Evolutionary conservation across 495 filamentous ascomycete species (phyloP).

Genomic region (Podospora sp.): DNA sequence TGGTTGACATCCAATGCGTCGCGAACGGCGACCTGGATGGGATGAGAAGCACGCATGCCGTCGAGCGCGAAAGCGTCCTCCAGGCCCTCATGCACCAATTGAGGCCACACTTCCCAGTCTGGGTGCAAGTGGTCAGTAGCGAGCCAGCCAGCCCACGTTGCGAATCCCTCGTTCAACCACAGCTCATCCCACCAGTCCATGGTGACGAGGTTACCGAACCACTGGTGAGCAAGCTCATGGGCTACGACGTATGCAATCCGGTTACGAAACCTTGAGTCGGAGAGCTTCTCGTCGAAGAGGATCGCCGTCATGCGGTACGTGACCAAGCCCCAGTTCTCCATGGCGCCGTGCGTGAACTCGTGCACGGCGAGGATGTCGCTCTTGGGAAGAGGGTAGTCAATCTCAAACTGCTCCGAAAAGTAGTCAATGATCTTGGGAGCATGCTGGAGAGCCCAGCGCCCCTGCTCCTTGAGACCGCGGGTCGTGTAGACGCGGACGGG

Average conservation of each 20-base stretch:
- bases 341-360: conserved; percentile 72
- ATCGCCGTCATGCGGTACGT: conserved; percentile 95
- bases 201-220: conserved; percentile 96
- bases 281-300: conserved; percentile 87
- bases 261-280: conserved; percentile 84
- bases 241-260: conserved; percentile 92
- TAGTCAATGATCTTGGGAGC: conserved; percentile 89
- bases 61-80: conserved; percentile 90
- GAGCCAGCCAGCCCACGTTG: conserved; percentile 97
- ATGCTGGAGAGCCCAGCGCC: conserved; percentile 80
- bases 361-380: conserved; percentile 93
- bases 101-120: conserved; percentile 92
- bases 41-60: conserved; percentile 84
- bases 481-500: conserved; percentile 98
- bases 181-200: conserved; percentile 94
- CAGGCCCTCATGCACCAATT: conserved; percentile 91
- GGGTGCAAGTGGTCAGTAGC: conserved; percentile 90
- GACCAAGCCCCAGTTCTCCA: conserved; percentile 92
- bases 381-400: conserved; percentile 96
- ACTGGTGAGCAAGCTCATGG: conserved; percentile 95
- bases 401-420: conserved; percentile 91
- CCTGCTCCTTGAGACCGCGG: conserved; percentile 84
- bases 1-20: conserved; percentile 93
- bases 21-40: conserved; percentile 89
- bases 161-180: conserved; percentile 97